Base-by-base conservation (phyloP, 2,329 filamentous ascomycete species). In the Cryoendolithus antarcticus region DNA sequence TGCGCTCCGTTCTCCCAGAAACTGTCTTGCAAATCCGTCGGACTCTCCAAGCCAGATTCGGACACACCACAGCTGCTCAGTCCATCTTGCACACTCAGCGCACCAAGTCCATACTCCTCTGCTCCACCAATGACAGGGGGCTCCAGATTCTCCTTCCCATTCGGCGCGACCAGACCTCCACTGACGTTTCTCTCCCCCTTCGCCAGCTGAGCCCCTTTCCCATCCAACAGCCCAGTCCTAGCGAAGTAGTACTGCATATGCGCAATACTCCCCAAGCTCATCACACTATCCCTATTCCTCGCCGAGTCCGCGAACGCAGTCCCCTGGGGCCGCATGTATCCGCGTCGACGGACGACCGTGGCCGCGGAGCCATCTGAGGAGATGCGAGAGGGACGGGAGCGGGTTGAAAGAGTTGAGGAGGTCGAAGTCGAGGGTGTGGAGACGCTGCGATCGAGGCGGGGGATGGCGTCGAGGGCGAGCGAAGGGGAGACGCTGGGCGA, bases 181-280 rank as follows among this genome's bases (percentile, higher is more conserved):
- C 45, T 46, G 4, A 31, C 27, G 6, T 33, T 33, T 10, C 32
- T 39, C 54, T 74, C 79, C 58, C 80, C 82, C 53, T 82, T 82
- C 13, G 83, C 80, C 43, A 93, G 66, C 59, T 93, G 82, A 39
- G 77, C 91, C 29, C 88, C 89, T 59, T 95, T 95, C 41, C 89
- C 86, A 56, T 98, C 91, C 37, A 98, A 66, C 47, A 98, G 65
- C 4, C 91, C 91, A 1, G 91, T 98, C 43, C 91, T 74, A 29
- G 91, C 89, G 65, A 98, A 98, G 64, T 96, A 98, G 64, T 96
- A 94, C 62, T 98, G 91, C 55, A 98, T 69, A 65, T 98, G 91
- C 40, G 88, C 86, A 53, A 98, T 98, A 62, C 88, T 95, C 39
- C 91, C 91, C 45, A 98, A 65, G 56, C 86, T 94, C 75, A 96